These are phyloP conservation scores for Chytridiales sp. DNA, from an alignment of 371 early-diverging fungal species.

Conservation along the genomic window DNA sequence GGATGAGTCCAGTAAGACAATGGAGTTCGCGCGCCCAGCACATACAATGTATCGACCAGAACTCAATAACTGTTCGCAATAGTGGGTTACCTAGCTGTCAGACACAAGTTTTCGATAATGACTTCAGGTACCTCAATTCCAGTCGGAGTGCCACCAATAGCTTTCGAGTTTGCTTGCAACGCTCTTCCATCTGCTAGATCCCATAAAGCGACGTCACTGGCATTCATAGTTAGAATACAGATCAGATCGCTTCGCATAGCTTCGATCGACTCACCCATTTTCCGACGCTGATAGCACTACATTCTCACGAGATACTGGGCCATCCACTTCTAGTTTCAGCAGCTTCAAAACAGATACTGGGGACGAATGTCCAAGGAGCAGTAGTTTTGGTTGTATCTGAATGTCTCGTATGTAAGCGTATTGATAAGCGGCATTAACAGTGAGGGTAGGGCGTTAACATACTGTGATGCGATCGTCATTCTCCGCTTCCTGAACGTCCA, in stretches of 20 bases:
- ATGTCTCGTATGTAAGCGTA: no score
- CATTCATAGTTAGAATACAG: neutral
- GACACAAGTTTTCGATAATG: no score
- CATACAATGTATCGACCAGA: slow-evolving; percentile 25
- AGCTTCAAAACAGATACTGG: slow-evolving; percentile 58
- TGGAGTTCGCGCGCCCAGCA: slow-evolving; percentile 32
- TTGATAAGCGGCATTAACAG: no score
- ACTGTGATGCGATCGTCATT: no score
- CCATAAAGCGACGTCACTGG: slow-evolving; percentile 71
- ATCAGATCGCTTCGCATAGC: neutral
- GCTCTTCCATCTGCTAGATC: slow-evolving; percentile 70
- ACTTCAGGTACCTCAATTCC: slow-evolving; percentile 48
- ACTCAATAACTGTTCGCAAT: slow-evolving; percentile 20
- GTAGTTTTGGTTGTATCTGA: slow-evolving; percentile 53
- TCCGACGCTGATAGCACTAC: slow-evolving; percentile 63
- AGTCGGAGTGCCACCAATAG: slow-evolving; percentile 59
- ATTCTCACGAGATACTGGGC: slow-evolving; percentile 51
- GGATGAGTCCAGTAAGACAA: slow-evolving; percentile 43
- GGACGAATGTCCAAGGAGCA: slow-evolving; percentile 60
- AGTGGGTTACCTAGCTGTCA: neutral
- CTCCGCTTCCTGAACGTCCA: no score
- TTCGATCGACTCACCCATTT: slow-evolving; percentile 55
- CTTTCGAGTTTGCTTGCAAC: slow-evolving; percentile 58
- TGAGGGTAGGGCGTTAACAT: no score
- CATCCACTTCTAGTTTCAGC: slow-evolving; percentile 52